phyloP scores from a whole-genome alignment of 2,329 filamentous ascomycete species.

The Elsinoe ampelina region DNA sequence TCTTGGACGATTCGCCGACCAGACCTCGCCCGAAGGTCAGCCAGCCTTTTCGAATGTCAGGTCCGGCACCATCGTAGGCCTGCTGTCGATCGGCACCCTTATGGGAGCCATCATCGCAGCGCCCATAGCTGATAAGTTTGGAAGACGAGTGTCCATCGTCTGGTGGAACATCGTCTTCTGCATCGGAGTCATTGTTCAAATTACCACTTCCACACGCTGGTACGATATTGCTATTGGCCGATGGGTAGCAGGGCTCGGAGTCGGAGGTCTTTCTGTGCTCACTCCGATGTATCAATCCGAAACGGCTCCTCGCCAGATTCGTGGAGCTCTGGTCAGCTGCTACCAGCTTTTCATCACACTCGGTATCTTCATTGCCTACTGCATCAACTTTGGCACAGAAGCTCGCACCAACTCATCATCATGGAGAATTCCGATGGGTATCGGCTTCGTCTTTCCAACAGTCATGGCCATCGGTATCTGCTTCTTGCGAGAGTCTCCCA shows the following conservation, averaged over 20 bases:
- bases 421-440: slow-evolving; percentile 56
- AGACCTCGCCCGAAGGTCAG: slow-evolving; percentile 27
- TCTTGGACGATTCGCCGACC: slow-evolving; percentile 43
- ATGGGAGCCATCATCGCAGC: slow-evolving; percentile 51
- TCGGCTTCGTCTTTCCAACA: slow-evolving; percentile 48
- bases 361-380: slow-evolving; percentile 48
- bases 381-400: slow-evolving; percentile 53
- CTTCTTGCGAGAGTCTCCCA: slow-evolving; percentile 48
- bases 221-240: slow-evolving; percentile 57
- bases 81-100: slow-evolving; percentile 50
- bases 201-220: slow-evolving; percentile 49
- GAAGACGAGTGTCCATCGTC: slow-evolving; percentile 54
- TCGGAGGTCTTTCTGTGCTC: slow-evolving; percentile 55
- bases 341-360: slow-evolving; percentile 64
- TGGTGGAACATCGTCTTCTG: slow-evolving; percentile 53
- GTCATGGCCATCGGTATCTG: slow-evolving; percentile 46
- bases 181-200: slow-evolving; percentile 57
- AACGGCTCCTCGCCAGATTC: slow-evolving; percentile 10
- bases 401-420: slow-evolving; percentile 38
- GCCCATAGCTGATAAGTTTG: slow-evolving; percentile 52
- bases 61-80: slow-evolving; percentile 54
- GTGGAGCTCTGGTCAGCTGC: slow-evolving; percentile 30
- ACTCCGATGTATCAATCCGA: slow-evolving; percentile 58
- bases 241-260: slow-evolving; percentile 56
- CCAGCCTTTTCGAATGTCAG: slow-evolving; percentile 48